Conservation (phyloP, 352 stramenopile species). For the Phytophthora pistaciae region DNA sequence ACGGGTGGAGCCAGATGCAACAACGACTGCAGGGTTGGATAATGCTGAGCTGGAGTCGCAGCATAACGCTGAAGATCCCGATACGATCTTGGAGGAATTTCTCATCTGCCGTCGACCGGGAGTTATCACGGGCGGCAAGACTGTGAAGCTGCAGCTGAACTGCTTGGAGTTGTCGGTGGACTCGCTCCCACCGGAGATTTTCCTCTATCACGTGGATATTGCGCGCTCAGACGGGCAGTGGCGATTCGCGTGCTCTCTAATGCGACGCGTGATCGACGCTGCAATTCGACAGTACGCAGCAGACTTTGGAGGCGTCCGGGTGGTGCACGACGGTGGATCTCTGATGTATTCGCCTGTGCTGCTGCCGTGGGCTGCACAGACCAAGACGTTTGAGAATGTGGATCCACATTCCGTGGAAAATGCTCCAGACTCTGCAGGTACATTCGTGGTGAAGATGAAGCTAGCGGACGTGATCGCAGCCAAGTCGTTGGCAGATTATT, state of each 20-base stretch:
- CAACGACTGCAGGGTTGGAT: no score
- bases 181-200: background rate
- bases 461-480: background rate
- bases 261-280: background rate
- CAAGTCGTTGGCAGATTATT: background rate
- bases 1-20: no score
- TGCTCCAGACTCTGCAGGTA: background rate
- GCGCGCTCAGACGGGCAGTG: background rate
- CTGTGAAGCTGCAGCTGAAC: background rate
- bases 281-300: background rate
- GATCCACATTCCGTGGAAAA: background rate
- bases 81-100: background rate
- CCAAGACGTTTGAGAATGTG: background rate
- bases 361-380: background rate
- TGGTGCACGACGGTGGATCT: background rate
- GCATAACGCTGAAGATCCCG: background rate
- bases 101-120: background rate
- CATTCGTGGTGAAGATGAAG: background rate
- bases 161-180: background rate
- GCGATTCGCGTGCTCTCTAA: background rate
- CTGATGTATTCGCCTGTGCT: constrained; percentile 2
- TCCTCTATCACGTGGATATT: background rate
- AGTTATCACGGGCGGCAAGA: background rate
- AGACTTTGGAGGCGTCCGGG: background rate
- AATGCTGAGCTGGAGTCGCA: background rate